Evolutionary conservation across 768 basidiomycete genomes (phyloP), one percentile per base, ranked within the genome.

Genomic region (Boletus barrowsii): DNA sequence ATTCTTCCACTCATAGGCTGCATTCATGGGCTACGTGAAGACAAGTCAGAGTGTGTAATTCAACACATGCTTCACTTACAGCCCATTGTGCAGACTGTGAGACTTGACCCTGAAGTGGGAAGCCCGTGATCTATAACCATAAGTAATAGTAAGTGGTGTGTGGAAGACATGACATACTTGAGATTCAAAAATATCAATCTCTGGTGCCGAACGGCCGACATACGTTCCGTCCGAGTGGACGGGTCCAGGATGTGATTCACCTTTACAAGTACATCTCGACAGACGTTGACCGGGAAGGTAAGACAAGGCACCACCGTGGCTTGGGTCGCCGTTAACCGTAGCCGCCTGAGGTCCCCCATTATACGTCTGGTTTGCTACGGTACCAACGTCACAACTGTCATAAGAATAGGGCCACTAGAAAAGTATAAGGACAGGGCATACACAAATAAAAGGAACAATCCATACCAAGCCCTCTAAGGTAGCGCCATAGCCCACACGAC

Each of bases 361-460:
- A 42, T 83, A 44, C 1, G 91, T 87, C 70, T 98, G 95, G 68
- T 98, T 98, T 9, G 80, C 70, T 17, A 82, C 77, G 1, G 94
- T 94, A n/a, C 96, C 96, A n/a, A 95, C 83, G 67, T 98, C 95
- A 62, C 96, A 97, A 11, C 79, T 73, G 60, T 91, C 88, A 58
- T 91, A 91, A 3, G 84, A 84, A 70, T 90, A 91, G 0, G 89
- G 90, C 89, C 87, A 88, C 86, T 86, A 47, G 13, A 29, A 47
- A 26, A 49, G 42, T 8, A 14, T 58, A 45, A 45, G 44, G 24
- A 57, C 32, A 15, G 11, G 37, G 32, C 47, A 44, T 20, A 52
- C 24, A 59, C 42, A 49, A 49, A 46, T 13, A 14, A 26, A 29
- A 35, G 30, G 33, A 47, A 37, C 20, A 20, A 22, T 55, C 43